These are phyloP conservation scores for Phytophthora agathidicida DNA, from an alignment of 352 stramenopile genomes.

Conservation along the genomic window DNA sequence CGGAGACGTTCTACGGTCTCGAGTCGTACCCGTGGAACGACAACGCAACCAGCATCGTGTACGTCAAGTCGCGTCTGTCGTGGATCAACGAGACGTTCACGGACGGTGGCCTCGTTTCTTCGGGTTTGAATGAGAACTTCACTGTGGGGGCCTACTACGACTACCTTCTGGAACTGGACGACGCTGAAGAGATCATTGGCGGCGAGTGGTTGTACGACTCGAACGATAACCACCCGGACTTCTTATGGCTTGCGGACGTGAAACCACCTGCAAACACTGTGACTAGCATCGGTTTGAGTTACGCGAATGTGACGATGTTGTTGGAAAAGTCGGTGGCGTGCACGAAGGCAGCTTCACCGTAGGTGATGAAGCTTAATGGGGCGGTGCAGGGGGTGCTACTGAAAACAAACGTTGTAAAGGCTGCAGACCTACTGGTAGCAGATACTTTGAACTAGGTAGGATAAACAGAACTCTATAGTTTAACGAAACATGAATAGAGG, in stretches of 20 bases:
- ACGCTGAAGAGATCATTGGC: slow-evolving; percentile 27
- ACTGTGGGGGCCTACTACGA: slow-evolving; percentile 28
- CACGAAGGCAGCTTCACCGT: no score
- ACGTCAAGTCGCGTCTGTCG: slow-evolving; percentile 36
- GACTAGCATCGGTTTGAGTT: slow-evolving; percentile 30
- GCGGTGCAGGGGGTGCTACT: no score
- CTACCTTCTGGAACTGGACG: slow-evolving; percentile 37
- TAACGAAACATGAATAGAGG: no score
- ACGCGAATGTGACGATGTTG: slow-evolving; percentile 26
- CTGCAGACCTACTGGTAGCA: no score
- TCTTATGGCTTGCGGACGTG: slow-evolving; percentile 29
- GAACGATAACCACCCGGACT: slow-evolving; percentile 33
- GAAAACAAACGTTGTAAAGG: no score
- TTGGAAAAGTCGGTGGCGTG: slow-evolving; percentile 14
- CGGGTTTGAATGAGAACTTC: slow-evolving; percentile 13
- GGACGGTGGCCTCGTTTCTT: slow-evolving; percentile 27
- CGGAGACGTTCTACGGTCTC: slow-evolving; percentile 29
- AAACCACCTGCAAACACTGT: slow-evolving; percentile 23
- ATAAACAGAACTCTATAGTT: no score
- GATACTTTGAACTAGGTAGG: no score
- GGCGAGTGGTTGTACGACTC: slow-evolving; percentile 38
- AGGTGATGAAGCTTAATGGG: no score
- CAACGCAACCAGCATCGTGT: slow-evolving; percentile 33
- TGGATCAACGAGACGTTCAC: slow-evolving; percentile 41
- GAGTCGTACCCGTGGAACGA: slow-evolving; percentile 46